A percentile compares a stretch with the other conserved stretches of the same genome.
Evolutionary conservation across 2,329 filamentous ascomycete species (phyloP).

Genomic region (Colletotrichum simmondsii): DNA sequence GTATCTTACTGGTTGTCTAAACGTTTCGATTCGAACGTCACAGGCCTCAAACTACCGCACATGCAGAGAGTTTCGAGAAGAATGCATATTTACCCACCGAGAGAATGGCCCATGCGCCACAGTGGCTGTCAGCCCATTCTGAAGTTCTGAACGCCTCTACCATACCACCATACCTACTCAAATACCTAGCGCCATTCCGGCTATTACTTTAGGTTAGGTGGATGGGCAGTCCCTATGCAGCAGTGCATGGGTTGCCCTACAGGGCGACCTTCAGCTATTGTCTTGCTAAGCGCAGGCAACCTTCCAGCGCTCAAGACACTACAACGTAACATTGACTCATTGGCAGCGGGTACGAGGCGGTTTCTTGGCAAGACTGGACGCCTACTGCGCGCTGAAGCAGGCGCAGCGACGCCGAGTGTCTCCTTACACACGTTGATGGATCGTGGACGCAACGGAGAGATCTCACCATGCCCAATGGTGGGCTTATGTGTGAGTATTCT

Average conservation of each 20-base stretch:
- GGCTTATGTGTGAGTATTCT: background rate
- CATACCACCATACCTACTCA: background rate
- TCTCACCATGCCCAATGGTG: background rate
- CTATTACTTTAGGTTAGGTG: background rate
- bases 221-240: background rate
- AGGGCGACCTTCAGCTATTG: conserved; percentile 22
- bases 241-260: background rate
- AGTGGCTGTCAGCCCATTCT: conserved; percentile 1
- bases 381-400: background rate
- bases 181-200: background rate
- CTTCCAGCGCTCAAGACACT: conserved; percentile 5
- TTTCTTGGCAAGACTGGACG: conserved; percentile 18
- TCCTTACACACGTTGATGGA: background rate
- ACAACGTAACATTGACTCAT: conserved; percentile 29
- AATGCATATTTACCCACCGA: background rate
- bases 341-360: conserved; percentile 4
- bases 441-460: background rate
- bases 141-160: background rate
- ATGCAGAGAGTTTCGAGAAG: background rate
- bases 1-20: background rate
- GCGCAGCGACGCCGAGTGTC: background rate
- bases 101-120: conserved; percentile 9
- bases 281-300: conserved; percentile 18
- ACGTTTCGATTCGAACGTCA: background rate
- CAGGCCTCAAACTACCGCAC: background rate